Percentiles rank a stretch among this genome's conserved stretches.
Conservation (phyloP, 805 yeast genomes). For the Maudiozyma barnettii region DNA sequence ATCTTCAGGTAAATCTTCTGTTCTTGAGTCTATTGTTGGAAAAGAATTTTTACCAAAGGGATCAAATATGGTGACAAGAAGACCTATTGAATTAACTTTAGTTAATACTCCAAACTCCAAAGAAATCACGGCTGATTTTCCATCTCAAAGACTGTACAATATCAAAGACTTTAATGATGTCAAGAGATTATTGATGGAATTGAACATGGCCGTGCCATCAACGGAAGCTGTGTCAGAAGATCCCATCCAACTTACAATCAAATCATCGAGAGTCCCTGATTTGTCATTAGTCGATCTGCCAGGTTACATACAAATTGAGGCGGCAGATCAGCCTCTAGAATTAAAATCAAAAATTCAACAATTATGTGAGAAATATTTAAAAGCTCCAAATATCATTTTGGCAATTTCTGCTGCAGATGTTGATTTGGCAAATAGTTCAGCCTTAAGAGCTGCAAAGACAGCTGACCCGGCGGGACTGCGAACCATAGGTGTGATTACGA, state of each 20-base stretch:
- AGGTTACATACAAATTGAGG: conserved; percentile 94
- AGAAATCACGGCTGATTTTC: conserved; percentile 87
- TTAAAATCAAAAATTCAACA: conserved; percentile 69
- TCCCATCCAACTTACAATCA: conserved; percentile 85
- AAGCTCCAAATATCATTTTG: conserved; percentile 84
- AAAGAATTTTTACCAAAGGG: conserved; percentile 97
- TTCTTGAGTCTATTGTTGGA: conserved; percentile 93
- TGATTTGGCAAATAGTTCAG: conserved; percentile 92
- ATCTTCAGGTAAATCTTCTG: conserved; percentile 95
- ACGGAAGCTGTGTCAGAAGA: conserved; percentile 82
- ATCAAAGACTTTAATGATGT: conserved; percentile 84
- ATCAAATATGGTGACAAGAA: conserved; percentile 92
- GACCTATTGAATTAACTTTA: conserved; percentile 92
- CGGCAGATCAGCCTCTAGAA: conserved; percentile 88
- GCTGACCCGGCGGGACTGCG: conserved; percentile 94
- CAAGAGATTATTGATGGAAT: conserved; percentile 74
- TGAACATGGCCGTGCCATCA: conserved; percentile 86
- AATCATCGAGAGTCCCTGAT: conserved; percentile 87
- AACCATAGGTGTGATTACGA: conserved; percentile 93
- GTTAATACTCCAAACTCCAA: conserved; percentile 76
- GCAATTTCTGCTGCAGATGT: conserved; percentile 98
- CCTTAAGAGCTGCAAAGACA: conserved; percentile 75
- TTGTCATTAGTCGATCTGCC: conserved; percentile 91
- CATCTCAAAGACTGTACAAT: conserved; percentile 73
- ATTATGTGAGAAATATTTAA: conserved; percentile 76